A percentile compares a stretch with the other conserved stretches of the same genome.
These are phyloP conservation scores for Pyrus bretschneideri DNA, from an alignment of 306 rosid species.

Conservation along the genomic window DNA sequence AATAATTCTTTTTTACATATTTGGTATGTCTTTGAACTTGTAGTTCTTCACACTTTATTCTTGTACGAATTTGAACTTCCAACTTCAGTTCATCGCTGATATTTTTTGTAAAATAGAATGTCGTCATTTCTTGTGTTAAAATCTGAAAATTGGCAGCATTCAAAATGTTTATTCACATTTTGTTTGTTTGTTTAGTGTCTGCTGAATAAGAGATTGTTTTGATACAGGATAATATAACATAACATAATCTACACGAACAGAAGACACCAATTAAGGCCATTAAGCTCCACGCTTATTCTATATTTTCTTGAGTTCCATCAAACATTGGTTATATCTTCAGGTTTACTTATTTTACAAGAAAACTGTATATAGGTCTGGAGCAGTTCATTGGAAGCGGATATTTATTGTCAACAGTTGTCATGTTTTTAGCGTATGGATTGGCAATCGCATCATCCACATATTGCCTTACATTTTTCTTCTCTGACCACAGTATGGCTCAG, in stretches of 20 bases:
- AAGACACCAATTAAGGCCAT: neutral
- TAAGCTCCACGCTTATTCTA: neutral
- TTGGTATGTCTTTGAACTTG: conserved; percentile 45
- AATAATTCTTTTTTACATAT: conserved; percentile 63
- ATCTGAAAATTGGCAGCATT: neutral
- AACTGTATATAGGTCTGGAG: conserved; percentile 59
- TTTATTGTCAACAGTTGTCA: conserved; percentile 53
- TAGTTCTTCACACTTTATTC: neutral
- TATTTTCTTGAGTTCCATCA: neutral
- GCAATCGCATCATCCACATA: conserved; percentile 88
- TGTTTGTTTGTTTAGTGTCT: neutral
- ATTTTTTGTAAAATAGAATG: neutral
- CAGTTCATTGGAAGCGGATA: conserved; percentile 86
- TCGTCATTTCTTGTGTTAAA: neutral
- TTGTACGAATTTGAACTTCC: neutral
- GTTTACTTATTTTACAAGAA: neutral
- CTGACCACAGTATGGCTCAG: conserved; percentile 90
- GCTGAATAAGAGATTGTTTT: neutral
- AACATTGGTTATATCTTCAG: neutral
- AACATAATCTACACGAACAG: neutral
- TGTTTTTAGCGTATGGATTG: conserved; percentile 85
- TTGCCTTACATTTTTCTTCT: conserved; percentile 89
- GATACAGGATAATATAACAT: neutral
- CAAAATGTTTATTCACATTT: neutral
- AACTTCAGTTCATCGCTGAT: neutral